Base-by-base conservation (phyloP, 1,284 basidiomycete species). In the Grifola frondosa region DNA sequence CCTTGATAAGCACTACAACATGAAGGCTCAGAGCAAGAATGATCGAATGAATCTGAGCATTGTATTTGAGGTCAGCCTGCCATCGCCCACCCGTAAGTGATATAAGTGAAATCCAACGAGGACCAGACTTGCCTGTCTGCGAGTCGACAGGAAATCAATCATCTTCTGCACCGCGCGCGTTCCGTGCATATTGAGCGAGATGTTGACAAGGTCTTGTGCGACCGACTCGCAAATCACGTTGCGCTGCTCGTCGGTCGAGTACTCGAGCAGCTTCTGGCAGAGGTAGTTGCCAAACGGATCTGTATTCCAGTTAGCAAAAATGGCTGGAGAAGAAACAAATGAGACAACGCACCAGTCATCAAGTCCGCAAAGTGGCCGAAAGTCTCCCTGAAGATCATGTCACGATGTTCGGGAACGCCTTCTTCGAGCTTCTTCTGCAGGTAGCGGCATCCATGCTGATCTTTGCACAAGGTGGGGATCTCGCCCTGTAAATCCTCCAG, bases 271-370 rank as follows among this genome's bases (percentile, higher is more conserved):
- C 71, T 99, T 98, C 70, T 99, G 97, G 70, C 96, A 98, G 42
- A 99, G 80, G 64, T 99, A 99, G 73, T 99, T 99, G 56, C 97
- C 97, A 68, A 99, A 99, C 3, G 97, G 95, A 75, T 99, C 97
- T 86, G 57, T 4, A 33, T n/a, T 41, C 33, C 16, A 22, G 11
- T 24, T 5, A 42, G 33, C 30, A 42, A 22, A 12, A n/a, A 1
- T 20, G 20, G 8, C 15, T 34, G 20, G 20, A 40, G 26, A 36
- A 33, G n/a, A 37, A 44, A 35, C 12, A 42, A 24, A 22, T 20
- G 40, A 42, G 26, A 11, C 23, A 39, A 55, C 73, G 44, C 58
- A 90, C 88, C 88, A 34, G 91, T 99, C 97, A 99, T 99, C 53
- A 99, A 78, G 60, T 99, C 97, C 39, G 96, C 91, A 66, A 99